Conservation (phyloP, 306 rosid genomes). For the Leucaena leucocephala region DNA sequence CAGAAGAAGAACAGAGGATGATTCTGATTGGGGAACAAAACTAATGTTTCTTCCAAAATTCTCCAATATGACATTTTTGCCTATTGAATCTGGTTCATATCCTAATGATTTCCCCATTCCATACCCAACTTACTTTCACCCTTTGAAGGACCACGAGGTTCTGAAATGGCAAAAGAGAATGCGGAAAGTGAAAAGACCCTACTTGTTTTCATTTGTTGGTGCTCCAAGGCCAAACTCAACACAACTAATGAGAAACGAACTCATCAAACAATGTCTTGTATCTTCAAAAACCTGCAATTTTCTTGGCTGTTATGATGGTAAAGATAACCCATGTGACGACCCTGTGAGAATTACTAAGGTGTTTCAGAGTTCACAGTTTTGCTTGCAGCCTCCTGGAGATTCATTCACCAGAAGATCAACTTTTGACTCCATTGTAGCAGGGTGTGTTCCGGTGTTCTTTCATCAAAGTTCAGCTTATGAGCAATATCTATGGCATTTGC, state of each 20-base stretch:
- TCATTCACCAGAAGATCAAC: constrained; percentile 57
- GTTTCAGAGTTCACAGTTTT: constrained; percentile 51
- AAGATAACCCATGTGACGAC: constrained; percentile 29
- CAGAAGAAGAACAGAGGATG: constrained; percentile 42
- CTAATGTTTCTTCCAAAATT: constrained; percentile 59
- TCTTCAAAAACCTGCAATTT: constrained; percentile 42
- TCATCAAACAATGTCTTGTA: constrained; percentile 45
- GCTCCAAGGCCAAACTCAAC: constrained; percentile 46
- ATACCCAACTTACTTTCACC: constrained; percentile 65
- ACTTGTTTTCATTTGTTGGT: constrained; percentile 59
- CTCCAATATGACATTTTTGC: constrained; percentile 52
- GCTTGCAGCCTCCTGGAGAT: constrained; percentile 63
- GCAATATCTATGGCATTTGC: constrained; percentile 67
- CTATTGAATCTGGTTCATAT: constrained; percentile 48
- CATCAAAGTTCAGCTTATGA: constrained; percentile 51
- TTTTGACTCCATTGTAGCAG: constrained; percentile 60
- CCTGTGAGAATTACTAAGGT: constrained; percentile 39
- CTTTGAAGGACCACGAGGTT: constrained; percentile 43
- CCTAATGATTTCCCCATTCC: constrained; percentile 59
- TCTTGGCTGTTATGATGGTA: constrained; percentile 29
- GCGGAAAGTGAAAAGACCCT: constrained; percentile 45
- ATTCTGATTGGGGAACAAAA: constrained; percentile 62
- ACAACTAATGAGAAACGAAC: constrained; percentile 26
- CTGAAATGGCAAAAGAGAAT: constrained; percentile 49
- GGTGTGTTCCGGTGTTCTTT: constrained; percentile 69